Conservation (phyloP, 2,329 filamentous ascomycete species). For the Aciculosporium take region DNA sequence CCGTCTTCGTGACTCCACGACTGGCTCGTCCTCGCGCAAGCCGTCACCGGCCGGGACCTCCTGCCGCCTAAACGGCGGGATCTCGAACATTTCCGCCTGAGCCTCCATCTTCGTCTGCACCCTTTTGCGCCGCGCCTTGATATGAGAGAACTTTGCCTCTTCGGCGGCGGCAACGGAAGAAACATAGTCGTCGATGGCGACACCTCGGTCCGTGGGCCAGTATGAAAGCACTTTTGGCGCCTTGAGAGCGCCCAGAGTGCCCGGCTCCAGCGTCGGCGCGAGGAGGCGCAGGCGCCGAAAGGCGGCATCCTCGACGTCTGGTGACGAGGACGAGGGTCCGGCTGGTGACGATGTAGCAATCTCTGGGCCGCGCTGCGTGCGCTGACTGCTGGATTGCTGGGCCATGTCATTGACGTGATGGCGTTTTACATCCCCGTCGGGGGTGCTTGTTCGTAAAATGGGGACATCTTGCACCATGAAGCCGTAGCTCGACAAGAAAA, state of each 20-base stretch:
- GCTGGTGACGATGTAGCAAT: conserved; percentile 7
- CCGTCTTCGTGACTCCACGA: conserved; percentile 8
- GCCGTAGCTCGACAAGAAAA: conserved; percentile 21
- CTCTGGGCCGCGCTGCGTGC: not conserved
- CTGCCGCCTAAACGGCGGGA: conserved; percentile 16
- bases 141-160: conserved; percentile 21
- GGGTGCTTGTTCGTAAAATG: conserved; percentile 14
- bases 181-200: conserved; percentile 20
- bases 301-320: conserved; percentile 14
- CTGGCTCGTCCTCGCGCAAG: conserved; percentile 4
- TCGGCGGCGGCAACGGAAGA: conserved; percentile 24
- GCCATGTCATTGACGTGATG: conserved; percentile 7
- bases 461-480: conserved; percentile 20
- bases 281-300: conserved; percentile 22
- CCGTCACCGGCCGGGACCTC: conserved; percentile 8
- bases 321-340: conserved; percentile 2
- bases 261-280: conserved; percentile 15
- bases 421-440: conserved; percentile 4
- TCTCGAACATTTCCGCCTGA: conserved; percentile 20
- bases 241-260: conserved; percentile 14
- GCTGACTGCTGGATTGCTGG: not conserved
- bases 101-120: conserved; percentile 21
- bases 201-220: conserved; percentile 26
- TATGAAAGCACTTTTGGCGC: conserved; percentile 19
- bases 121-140: conserved; percentile 19